phyloP scores from a whole-genome alignment of 2,329 filamentous ascomycete genomes.

The Cordyceps tenuipes region DNA sequence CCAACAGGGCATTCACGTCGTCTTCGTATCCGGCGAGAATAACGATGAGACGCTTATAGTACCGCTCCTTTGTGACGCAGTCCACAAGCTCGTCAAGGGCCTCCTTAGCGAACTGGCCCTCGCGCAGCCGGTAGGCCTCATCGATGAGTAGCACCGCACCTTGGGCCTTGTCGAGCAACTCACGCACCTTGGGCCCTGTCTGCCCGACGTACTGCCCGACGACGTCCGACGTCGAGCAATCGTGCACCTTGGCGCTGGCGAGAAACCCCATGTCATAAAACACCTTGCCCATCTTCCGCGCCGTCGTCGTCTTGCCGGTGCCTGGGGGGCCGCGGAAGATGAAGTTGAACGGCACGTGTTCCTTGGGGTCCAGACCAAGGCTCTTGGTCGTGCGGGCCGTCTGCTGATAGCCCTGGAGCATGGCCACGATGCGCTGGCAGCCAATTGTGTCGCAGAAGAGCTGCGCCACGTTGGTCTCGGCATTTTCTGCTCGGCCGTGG shows the following conservation, averaged over 20 bases:
- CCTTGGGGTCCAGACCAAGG: slow-evolving; percentile 20
- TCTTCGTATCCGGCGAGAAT: slow-evolving; percentile 62
- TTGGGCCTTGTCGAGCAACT: slow-evolving; percentile 49
- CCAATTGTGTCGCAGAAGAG: slow-evolving; percentile 54
- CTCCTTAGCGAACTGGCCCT: slow-evolving; percentile 49
- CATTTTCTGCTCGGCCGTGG: slow-evolving; percentile 36
- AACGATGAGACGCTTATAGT: slow-evolving; percentile 51
- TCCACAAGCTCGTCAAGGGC: slow-evolving; percentile 47
- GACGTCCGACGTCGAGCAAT: slow-evolving; percentile 60
- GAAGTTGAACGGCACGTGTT: slow-evolving; percentile 56
- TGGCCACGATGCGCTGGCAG: slow-evolving; percentile 42
- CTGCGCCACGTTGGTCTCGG: slow-evolving; percentile 34
- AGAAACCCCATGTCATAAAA: slow-evolving; percentile 70
- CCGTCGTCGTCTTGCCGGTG: slow-evolving; percentile 66
- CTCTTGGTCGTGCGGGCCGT: slow-evolving; percentile 25
- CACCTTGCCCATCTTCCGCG: slow-evolving; percentile 65
- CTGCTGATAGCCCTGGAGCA: slow-evolving; percentile 47
- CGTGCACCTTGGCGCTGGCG: slow-evolving; percentile 48
- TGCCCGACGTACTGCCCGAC: slow-evolving; percentile 62
- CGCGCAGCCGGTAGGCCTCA: slow-evolving; percentile 57
- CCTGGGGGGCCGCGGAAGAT: slow-evolving; percentile 58
- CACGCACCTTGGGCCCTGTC: slow-evolving; percentile 56
- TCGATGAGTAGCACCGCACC: slow-evolving; percentile 65
- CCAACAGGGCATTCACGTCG: slow-evolving; percentile 57
- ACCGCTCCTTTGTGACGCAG: slow-evolving; percentile 45